Evolutionary conservation across 1,284 basidiomycete species (phyloP), one percentile per base, ranked within the genome.

Genomic region (Naganishia albida): DNA sequence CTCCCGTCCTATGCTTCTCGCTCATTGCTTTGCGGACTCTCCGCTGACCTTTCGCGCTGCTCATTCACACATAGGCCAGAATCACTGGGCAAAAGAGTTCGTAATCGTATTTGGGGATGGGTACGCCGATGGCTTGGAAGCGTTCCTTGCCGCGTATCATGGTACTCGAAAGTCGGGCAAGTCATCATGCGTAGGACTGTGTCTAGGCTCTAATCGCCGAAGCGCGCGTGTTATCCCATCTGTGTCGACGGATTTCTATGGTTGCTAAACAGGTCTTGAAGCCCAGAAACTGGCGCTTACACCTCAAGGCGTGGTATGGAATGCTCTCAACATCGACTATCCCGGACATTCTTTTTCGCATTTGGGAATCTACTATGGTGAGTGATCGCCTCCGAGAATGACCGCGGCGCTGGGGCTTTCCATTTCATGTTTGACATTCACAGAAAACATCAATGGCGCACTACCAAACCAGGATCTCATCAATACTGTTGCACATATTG

Each of bases 301-400:
- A 1, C 90, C 90, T 2, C 89, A 89, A 3, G 81, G 82, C 1
- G 88, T 92, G 3, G 89, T 97, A 50, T 99, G 96, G 96, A 95
- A 91, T 2, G 93, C 91, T 7, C 80, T 99, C 42, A 90, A 90
- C 70, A 85, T 99, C 65, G 96, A 99, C 77, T 99, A 97, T 75
- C 92, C 94, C 1, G 89, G 91, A 1, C 95, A 99, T 77, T 97
- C 93, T 0, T 97, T 98, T 79, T 92, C 89, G 13, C 90, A 95
- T 73, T 82, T 99, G 2, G 92, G 92, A 2, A 80, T 98, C 13
- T 95, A 91, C 79, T 91, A 90, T 78, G 92, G 92, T 91, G 28
- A 62, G 87, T 74, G 18, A 26, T 25, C 44, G 10, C 34, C 25
- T 34, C 49, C 26, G 28, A 18, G 23, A 6, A 16, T n/a, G 23